Base-by-base conservation (phyloP, 768 basidiomycete genomes). In the Hygrocybe coccinea region DNA sequence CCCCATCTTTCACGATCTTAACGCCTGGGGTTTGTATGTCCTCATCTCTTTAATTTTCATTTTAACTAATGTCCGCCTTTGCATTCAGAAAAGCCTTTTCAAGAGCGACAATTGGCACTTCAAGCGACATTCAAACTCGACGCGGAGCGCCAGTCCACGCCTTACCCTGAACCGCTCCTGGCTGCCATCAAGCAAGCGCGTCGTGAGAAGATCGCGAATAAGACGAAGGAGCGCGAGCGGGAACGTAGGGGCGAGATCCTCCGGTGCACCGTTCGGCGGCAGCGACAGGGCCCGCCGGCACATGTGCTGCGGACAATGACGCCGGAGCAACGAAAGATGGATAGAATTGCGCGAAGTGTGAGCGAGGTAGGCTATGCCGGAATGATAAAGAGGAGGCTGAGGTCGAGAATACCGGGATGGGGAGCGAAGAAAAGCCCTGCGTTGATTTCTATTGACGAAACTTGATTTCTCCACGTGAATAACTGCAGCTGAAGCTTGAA, bases 291-390 rank as follows among this genome's bases (percentile, higher is more conserved):
- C 0, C 85, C 86, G 1, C 89, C 91, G 0, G 80, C 87, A 0
- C 83, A 83, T 59, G 59, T 87, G 2, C 71, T 83, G 2, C 68
- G 65, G 19, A 71, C 63, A 56, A 82, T 89, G 82, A 72, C 79
- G 0, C 70, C 74, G 1, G 63, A 75, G 59, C 68, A 78, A 56
- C 75, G 73, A 56, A 68, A 65, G 50, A 64, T 74, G 66, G 86
- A 89, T 58, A 71, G 68, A 57, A 68, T 86, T 4, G 73, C 76
- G 50, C 68, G 81, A 36, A 76, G 74, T 37, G 74, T 80, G 2
- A 78, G 84, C 52, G 82, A 85, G 66, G 86, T 79, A 0, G 90
- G 90, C 12, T 91, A 89, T 66, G 78, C 83, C 2, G 89, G 80
- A n/a, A 62, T 69, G 63, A 74, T 85, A 49, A 92, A 91, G 72